These are phyloP conservation scores for Trametes cubensis DNA, from an alignment of 768 basidiomycete genomes.

Conservation along the genomic window DNA sequence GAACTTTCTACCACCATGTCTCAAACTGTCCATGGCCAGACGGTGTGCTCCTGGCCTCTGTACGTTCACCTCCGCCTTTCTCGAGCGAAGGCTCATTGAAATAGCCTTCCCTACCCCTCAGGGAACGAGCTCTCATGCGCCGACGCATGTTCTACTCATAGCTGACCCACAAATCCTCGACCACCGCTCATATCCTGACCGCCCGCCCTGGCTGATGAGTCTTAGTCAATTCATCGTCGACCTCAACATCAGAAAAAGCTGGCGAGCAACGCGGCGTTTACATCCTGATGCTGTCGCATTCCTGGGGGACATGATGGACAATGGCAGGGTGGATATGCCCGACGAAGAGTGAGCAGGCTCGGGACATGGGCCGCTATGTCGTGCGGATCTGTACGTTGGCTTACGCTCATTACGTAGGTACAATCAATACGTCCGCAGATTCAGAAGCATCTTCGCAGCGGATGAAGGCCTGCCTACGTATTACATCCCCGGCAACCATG, in stretches of 20 bases:
- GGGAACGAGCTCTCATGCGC: constrained; percentile 4
- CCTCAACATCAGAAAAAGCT: constrained; percentile 82
- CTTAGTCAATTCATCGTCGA: constrained; percentile 72
- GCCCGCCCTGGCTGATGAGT: constrained; percentile 54
- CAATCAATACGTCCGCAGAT: constrained; percentile 65
- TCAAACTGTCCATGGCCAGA: constrained; percentile 50
- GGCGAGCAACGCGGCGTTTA: constrained; percentile 64
- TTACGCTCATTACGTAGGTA: constrained; percentile 56
- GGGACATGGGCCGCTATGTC: not conserved
- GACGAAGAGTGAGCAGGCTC: constrained; percentile 62
- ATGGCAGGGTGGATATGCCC: constrained; percentile 66
- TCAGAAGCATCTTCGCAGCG: constrained; percentile 65
- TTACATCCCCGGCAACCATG: constrained; percentile 90
- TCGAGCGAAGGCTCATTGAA: constrained; percentile 13
- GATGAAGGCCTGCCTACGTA: constrained; percentile 50
- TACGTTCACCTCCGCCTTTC: constrained; percentile 15
- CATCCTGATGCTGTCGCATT: constrained; percentile 77
- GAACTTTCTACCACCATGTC: constrained; percentile 52
- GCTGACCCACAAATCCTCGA: constrained; percentile 91
- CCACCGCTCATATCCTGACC: constrained; percentile 68
- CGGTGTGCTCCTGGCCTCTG: not conserved
- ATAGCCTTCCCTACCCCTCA: constrained; percentile 24
- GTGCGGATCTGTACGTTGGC: not conserved
- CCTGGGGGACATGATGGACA: constrained; percentile 93
- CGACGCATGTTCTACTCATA: constrained; percentile 72